Evolutionary conservation across 176 grass and related monocot species (phyloP).

Genomic region (Canna indica): DNA sequence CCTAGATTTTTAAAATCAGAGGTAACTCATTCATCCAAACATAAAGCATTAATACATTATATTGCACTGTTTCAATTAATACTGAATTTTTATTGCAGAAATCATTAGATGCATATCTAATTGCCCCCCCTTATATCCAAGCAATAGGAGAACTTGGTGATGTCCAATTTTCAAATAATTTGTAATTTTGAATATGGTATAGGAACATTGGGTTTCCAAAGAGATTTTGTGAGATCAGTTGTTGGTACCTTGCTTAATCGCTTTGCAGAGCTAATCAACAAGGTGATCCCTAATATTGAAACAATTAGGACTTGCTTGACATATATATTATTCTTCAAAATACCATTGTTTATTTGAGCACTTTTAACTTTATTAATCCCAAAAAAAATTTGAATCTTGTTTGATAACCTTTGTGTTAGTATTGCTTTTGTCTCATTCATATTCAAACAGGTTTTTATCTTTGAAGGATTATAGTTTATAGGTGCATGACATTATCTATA

Average conservation of each 20-base stretch:
- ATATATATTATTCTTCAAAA: neutral
- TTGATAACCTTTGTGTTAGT: neutral
- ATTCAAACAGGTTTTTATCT: neutral
- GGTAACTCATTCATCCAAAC: slow-evolving; percentile 24
- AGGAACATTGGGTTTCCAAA: slow-evolving; percentile 23
- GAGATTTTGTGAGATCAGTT: slow-evolving; percentile 43
- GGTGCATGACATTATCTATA: too few relatives aligned
- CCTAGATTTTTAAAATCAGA: slow-evolving; percentile 60
- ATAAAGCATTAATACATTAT: too few relatives aligned
- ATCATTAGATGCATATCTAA: slow-evolving; percentile 50
- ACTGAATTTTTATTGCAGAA: slow-evolving; percentile 40
- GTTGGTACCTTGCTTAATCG: slow-evolving; percentile 44
- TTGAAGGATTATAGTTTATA: neutral
- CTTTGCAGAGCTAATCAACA: slow-evolving; percentile 54
- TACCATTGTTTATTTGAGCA: neutral
- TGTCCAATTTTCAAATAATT: slow-evolving; percentile 43
- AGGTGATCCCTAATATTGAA: slow-evolving; percentile 42
- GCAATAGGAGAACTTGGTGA: slow-evolving; percentile 56
- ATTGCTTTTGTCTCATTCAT: neutral
- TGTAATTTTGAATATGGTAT: slow-evolving; percentile 45
- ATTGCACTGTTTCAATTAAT: slow-evolving; percentile 11
- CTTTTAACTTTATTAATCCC: neutral
- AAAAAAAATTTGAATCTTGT: neutral
- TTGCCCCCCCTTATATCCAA: slow-evolving; percentile 50
- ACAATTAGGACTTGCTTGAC: neutral